Evolutionary conservation across 192 early-diverging fungal species (phyloP), one percentile per base, ranked within the genome.

Genomic region (Umbelopsis sp.): DNA sequence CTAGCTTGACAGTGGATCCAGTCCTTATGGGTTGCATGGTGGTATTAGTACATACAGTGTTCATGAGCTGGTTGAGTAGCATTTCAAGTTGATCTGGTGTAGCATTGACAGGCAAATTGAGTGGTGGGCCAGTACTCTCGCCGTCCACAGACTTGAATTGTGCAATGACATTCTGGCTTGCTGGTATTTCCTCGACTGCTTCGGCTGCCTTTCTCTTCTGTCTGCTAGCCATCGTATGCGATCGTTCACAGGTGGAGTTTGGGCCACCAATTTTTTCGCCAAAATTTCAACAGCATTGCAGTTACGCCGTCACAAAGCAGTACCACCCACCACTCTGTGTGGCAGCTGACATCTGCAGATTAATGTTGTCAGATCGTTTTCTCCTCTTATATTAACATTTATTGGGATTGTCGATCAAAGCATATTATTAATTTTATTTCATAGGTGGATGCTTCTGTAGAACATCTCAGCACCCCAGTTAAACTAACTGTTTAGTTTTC

Each of bases 41-140:
- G 26, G 20, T 3, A 20, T 12, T 12, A 6, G 12, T 21, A 68
- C 80, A 77, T 80, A 93, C 93, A 74, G 91, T 93, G 62, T 88
- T 70, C 36, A 99, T 82, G 17, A 99, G 87, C 77, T 94, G 88
- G 87, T 99, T 99, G 71, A 99, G 82, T 45, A 99, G 81, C 29
- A 97, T 75, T 71, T 88, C 81, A 1, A 99, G 86, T 75, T 96
- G 94, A 77, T 96, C 91, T 26, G 92, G 89, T 24, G 89, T 96
- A 9, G 91, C 85, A 71, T 94, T 87, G 17, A 88, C 88, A 11
- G 97, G 95, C 49, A 98, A 81, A 75, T 91, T 95, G 45, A 98
- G 78, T 50, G 94, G 91, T n/a, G 96, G 94, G 0, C 94, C 95
- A 0, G 91, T 91, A 52, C 83, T 71, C 43, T 91, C 89, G 26